These are phyloP conservation scores for Magnusiomyces suaveolens DNA, from an alignment of 1,139 yeast species.

Conservation along the genomic window DNA sequence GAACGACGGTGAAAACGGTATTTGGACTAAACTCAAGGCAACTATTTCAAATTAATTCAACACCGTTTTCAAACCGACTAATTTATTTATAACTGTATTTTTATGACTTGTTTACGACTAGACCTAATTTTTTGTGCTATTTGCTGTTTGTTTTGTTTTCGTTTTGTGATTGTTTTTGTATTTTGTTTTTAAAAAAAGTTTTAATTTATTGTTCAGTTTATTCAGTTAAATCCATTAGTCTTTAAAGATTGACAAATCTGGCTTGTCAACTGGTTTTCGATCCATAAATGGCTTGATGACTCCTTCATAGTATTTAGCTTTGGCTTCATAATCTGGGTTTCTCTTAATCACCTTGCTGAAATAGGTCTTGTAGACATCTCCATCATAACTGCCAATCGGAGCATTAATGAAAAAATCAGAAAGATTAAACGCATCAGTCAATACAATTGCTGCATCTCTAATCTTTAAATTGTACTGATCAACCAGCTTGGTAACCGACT, in stretches of 20 bases:
- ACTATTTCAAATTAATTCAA: constrained; percentile 21
- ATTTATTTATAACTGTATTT: neutral
- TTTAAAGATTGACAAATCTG: constrained; percentile 7
- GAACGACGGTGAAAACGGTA: constrained; percentile 14
- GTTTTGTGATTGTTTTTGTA: neutral
- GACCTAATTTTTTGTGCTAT: neutral
- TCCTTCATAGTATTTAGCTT: constrained; percentile 35
- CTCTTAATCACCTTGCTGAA: constrained; percentile 32
- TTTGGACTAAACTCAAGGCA: constrained; percentile 25
- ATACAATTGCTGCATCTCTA: constrained; percentile 64
- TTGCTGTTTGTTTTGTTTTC: neutral
- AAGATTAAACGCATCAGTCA: constrained; percentile 84
- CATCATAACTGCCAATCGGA: constrained; percentile 75
- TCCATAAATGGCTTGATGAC: constrained; percentile 35
- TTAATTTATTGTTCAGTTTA: neutral
- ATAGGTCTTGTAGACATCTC: constrained; percentile 78
- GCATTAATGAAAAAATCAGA: constrained; percentile 81
- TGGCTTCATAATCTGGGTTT: constrained; percentile 26
- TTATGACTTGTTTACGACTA: constrained; percentile 1
- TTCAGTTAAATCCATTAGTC: neutral
- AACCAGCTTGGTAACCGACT: constrained; percentile 29
- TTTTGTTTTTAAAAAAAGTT: neutral
- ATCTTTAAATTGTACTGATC: constrained; percentile 32
- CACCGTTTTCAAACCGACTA: too few species aligned
- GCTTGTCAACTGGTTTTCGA: constrained; percentile 27